phyloP scores from a whole-genome alignment of 441 rosid species.

The Jatropha podagrica region DNA sequence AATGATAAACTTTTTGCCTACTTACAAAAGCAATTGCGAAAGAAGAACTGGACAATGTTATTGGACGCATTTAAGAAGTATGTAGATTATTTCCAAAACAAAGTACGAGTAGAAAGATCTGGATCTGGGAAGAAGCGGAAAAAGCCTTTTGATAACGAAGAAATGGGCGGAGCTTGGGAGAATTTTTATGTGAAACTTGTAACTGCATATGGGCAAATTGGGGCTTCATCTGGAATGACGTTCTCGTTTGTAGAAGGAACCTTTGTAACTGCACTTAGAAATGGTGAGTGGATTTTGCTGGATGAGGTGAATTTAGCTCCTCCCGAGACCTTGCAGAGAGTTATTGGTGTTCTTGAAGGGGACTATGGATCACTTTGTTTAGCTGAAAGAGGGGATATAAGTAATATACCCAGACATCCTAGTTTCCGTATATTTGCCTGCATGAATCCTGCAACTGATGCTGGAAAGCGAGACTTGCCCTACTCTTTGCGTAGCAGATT shows the following conservation, averaged over 20 bases:
- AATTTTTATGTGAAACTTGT: slow-evolving; percentile 54
- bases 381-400: slow-evolving; percentile 95
- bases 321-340: slow-evolving; percentile 91
- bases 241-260: slow-evolving; percentile 98
- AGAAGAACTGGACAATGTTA: slow-evolving; percentile 65
- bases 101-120: slow-evolving; percentile 31
- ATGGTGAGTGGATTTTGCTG: slow-evolving; percentile 96
- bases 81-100: slow-evolving; percentile 34
- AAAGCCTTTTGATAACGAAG: slow-evolving; percentile 50
- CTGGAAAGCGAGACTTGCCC: slow-evolving; percentile 96
- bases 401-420: slow-evolving; percentile 68
- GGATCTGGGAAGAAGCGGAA: slow-evolving; percentile 71
- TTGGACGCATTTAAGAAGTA: slow-evolving; percentile 51
- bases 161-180: slow-evolving; percentile 53
- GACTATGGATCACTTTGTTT: slow-evolving; percentile 89
- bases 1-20: slow-evolving; percentile 38
- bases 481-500: slow-evolving; percentile 78
- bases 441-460: slow-evolving; percentile 99
- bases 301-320: slow-evolving; percentile 99
- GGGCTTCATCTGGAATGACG: slow-evolving; percentile 71
- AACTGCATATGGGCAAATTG: slow-evolving; percentile 54
- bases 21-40: slow-evolving; percentile 45
- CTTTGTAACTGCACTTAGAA: slow-evolving; percentile 84
- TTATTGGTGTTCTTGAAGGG: slow-evolving; percentile 94
- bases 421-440: slow-evolving; percentile 92